Evolutionary conservation across 306 rosid genomes (phyloP), one percentile per base, ranked within the genome.

Genomic region (Prinsepia uniflora): DNA sequence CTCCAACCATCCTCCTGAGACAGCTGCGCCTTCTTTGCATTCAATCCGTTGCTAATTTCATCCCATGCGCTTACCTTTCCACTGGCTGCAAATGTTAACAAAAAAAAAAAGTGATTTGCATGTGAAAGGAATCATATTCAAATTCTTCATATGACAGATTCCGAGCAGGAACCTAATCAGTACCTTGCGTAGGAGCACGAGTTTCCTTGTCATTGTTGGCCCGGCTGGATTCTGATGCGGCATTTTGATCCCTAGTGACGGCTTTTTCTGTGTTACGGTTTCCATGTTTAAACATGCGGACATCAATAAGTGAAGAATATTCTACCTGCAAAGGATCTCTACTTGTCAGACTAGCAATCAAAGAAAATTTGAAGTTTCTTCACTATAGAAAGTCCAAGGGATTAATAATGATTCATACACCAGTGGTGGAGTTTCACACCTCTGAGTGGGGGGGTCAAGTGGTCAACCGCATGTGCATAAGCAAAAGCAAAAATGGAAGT

Each of bases 61-160:
- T 95, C 99, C 97, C 97, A 89, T n/a, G 79, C 81, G 20, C 71
- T 81, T 67, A 52, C 84, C 69, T 72, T 76, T n/a, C 91, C 92
- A 74, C 88, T 91, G 75, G 77, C 99, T 91, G 83, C 82, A 76
- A 42, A 78, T 49, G 76, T 34, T n/a, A n/a, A n/a, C n/a, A n/a
- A n/a, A 75, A 65, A 19, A 46, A 56, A 41, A 60, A 65, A 24
- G 58, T 42, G 65, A 34, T 65, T 18, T 58, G 39, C 40, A 22
- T 18, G 20, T 60, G 63, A 67, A 22, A 18, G 55, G 54, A 79
- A 56, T 52, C 74, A 59, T 45, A 63, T 58, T 49, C 24, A 68
- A 66, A 58, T 50, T 60, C 76, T 49, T 78, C 40, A 42, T 54
- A 54, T 17, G 43, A 68, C 13, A 46, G 5, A 39, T 18, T 19